Base-by-base conservation (phyloP, 108 stramenopile genomes). In the Asterionellopsis glacialis region DNA sequence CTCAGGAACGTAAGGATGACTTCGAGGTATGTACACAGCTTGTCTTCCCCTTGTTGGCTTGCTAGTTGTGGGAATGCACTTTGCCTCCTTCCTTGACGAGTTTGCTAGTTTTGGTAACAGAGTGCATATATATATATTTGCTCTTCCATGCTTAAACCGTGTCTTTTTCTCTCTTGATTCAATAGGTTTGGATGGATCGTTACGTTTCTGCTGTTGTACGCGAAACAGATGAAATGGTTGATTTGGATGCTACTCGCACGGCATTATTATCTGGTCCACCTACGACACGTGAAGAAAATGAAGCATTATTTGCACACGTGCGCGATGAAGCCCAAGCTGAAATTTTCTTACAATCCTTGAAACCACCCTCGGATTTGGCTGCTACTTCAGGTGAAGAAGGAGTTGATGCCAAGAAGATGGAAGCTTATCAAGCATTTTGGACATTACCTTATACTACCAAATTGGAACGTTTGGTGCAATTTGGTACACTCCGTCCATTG, bases 401-500 rank as follows among this genome's bases (percentile, higher is more conserved):
- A 16, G 62, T 61, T 39, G 73, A 71, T 12, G 57, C 48, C 15
- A 25, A 57, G 24, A 15, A 52, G 1, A 41, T 56, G 19, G 44
- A 72, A 38, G 60, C 67, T 25, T 55, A 76, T 23, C 61, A 79
- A 39, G 57, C 74, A n/a, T 82, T 88, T 48, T 77, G 80, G 58
- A 39, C 73, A 12, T 63, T 88, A 43, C 76, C 80, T 12, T 81
- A 80, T 45, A 50, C 68, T 18, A 58, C 63, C 12, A 87, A 92
- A 62, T 45, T 92, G 22, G 75, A 75, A 45, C 76, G 79, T 43
- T 57, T 92, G 11, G 71, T 84, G n/a, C 61, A 76, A 49, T 69
- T 92, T 69, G 85, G 87, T 49, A 70, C 87, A 0, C 74, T 92
- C 43, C 85, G 90, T 48, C 84, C 87, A 12, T 59, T 92, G 25